Evolutionary conservation across 2,329 filamentous ascomycete genomes (phyloP).

Genomic region (Tolypocladium tundrense): DNA sequence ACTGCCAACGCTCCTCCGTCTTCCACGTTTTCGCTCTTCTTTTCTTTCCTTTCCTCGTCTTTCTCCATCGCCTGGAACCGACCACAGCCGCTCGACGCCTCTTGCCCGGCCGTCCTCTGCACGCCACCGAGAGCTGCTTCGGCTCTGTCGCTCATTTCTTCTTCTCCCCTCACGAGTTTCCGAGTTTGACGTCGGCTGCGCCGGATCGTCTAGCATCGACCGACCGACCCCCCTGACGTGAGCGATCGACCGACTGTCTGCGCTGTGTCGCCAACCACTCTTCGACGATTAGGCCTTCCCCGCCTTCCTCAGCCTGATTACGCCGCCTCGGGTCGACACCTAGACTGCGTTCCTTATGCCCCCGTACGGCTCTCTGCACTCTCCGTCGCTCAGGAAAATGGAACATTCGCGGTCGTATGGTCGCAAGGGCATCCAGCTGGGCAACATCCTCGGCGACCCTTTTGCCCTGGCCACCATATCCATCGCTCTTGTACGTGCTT

Average conservation of each 20-base stretch:
- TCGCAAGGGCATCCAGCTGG: conserved; percentile 59
- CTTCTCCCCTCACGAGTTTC: conserved; percentile 2
- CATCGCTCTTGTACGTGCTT: conserved; percentile 69
- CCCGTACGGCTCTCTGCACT: conserved; percentile 61
- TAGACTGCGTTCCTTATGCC: conserved; percentile 48
- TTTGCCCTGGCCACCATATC: conserved; percentile 93
- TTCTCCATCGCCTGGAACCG: not conserved
- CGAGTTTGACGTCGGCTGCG: conserved; percentile 6
- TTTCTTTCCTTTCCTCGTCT: conserved; percentile 4
- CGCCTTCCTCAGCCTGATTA: not conserved
- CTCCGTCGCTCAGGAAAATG: conserved; percentile 73
- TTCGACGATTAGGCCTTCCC: not conserved
- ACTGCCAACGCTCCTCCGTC: not conserved
- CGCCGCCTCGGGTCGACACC: not conserved
- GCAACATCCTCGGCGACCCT: conserved; percentile 90
- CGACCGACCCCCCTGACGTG: not conserved
- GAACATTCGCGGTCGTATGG: conserved; percentile 54
- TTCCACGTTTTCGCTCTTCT: not conserved
- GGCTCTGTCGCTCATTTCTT: conserved; percentile 4
- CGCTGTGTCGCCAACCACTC: not conserved
- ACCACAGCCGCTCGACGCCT: not conserved
- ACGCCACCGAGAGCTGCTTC: not conserved
- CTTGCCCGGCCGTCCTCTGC: not conserved
- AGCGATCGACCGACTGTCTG: conserved; percentile 1
- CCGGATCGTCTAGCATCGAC: conserved; percentile 2